A percentile compares a stretch with the other conserved stretches of the same genome.
phyloP scores from a whole-genome alignment of 805 yeast species.

The Tanozyma kutaoensis region DNA sequence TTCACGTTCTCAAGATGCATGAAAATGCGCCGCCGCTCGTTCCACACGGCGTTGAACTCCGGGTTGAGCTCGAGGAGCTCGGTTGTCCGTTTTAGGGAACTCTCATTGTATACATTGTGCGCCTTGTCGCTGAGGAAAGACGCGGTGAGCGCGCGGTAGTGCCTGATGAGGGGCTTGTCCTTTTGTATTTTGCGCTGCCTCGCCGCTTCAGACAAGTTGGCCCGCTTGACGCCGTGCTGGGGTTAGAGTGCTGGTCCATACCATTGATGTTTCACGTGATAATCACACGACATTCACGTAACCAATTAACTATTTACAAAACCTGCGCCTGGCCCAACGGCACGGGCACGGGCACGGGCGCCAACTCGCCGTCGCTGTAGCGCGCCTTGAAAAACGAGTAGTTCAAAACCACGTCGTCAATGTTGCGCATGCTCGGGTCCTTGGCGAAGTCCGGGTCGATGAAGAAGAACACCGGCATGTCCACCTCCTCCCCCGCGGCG shows the following conservation, averaged over 20 bases:
- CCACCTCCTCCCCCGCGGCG: conserved; percentile 93
- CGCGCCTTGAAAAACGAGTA: conserved; percentile 80
- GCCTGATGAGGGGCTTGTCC: conserved; percentile 49
- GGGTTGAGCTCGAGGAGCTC: conserved; percentile 57
- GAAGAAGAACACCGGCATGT: conserved; percentile 96
- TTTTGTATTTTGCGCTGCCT: conserved; percentile 32
- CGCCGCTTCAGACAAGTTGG: conserved; percentile 42
- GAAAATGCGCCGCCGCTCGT: conserved; percentile 68
- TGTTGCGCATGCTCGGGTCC: conserved; percentile 85
- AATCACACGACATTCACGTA: too few relatives aligned
- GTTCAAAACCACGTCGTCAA: conserved; percentile 81
- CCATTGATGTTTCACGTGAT: too few relatives aligned
- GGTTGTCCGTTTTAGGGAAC: conserved; percentile 40
- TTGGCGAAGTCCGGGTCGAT: conserved; percentile 91
- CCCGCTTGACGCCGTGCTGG: conserved; percentile 68
- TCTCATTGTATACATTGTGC: conserved; percentile 8
- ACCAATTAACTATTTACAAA: too few relatives aligned
- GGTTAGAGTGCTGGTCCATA: too few relatives aligned
- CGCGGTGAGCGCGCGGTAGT: conserved; percentile 35
- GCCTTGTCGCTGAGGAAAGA: conserved; percentile 22
- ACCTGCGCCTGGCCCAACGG: too few relatives aligned
- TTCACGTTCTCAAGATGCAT: conserved; percentile 19
- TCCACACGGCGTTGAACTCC: conserved; percentile 85
- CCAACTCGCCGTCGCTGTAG: conserved; percentile 26
- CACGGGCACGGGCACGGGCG: conserved; percentile 23